A percentile compares a stretch with the other conserved stretches of the same genome.
These are phyloP conservation scores for Solanum piurae DNA, from an alignment of 257 asterid genomes.

Conservation along the genomic window DNA sequence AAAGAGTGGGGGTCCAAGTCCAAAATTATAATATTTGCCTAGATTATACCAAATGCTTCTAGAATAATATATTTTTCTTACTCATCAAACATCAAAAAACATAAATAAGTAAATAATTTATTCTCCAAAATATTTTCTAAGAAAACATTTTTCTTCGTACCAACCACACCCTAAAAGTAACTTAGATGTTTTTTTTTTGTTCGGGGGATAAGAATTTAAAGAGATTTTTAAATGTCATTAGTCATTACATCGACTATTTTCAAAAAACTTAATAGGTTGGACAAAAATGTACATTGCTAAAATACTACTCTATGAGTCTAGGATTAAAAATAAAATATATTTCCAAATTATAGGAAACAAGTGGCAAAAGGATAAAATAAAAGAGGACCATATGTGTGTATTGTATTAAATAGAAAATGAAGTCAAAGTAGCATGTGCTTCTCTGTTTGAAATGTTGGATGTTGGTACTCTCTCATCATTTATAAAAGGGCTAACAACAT, in stretches of 20 bases:
- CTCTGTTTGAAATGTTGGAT: not conserved
- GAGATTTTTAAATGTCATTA: too few species aligned
- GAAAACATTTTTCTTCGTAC: not conserved
- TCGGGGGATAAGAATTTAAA: too few species aligned
- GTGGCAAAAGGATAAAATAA: not conserved
- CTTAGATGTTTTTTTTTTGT: not conserved
- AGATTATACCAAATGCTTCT: not conserved
- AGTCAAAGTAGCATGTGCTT: not conserved
- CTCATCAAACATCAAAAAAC: not conserved
- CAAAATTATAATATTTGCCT: not conserved
- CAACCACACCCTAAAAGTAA: not conserved
- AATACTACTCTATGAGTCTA: not conserved
- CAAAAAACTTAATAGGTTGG: not conserved
- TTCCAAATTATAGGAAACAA: not conserved
- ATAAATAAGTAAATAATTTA: not conserved
- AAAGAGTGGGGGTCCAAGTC: not conserved
- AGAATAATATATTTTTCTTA: not conserved
- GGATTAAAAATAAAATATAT: not conserved
- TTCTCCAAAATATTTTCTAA: not conserved
- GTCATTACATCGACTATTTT: not conserved
- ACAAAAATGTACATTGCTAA: not conserved
- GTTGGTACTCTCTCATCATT: not conserved
- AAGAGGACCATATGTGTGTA: not conserved
- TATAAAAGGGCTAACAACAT: not conserved
- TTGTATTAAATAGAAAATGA: not conserved